Conservation (phyloP, 345 rosid genomes). For the Conringia planisiliqua region DNA sequence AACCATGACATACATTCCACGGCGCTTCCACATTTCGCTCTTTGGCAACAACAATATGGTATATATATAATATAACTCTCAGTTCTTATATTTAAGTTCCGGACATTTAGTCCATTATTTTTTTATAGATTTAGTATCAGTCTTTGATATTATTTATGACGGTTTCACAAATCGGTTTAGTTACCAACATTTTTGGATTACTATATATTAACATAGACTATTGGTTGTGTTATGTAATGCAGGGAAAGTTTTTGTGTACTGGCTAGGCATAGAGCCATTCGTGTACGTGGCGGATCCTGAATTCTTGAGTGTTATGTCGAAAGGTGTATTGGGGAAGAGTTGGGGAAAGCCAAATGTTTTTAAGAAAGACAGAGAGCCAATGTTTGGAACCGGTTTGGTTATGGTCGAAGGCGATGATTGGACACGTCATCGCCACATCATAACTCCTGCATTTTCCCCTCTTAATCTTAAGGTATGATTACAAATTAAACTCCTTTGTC, state of each 20-base stretch:
- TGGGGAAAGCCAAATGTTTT: conserved; percentile 94
- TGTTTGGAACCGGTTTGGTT: conserved; percentile 82
- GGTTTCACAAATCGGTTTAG: not conserved
- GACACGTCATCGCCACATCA: conserved; percentile 87
- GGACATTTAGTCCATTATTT: not conserved
- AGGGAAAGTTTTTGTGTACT: conserved; percentile 91
- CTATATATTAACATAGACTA: not conserved
- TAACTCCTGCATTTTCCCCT: conserved; percentile 82
- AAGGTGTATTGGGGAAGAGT: conserved; percentile 81
- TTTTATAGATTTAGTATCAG: not conserved
- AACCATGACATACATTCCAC: conserved; percentile 79
- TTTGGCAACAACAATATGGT: conserved; percentile 81
- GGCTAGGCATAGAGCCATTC: conserved; percentile 96
- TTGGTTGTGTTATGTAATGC: conserved; percentile 19
- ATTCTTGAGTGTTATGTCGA: conserved; percentile 67
- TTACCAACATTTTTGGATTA: not conserved
- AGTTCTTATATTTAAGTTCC: not conserved
- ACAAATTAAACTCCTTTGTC: not conserved
- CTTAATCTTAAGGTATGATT: conserved; percentile 66
- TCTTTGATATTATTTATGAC: not conserved
- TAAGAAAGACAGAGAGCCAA: conserved; percentile 79
- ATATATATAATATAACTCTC: not conserved
- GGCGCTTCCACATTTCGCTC: conserved; percentile 74
- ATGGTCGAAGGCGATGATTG: conserved; percentile 94
- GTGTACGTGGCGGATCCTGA: conserved; percentile 85